Base-by-base conservation (phyloP, 2,329 filamentous ascomycete species). In the Colletotrichum sp. region DNA sequence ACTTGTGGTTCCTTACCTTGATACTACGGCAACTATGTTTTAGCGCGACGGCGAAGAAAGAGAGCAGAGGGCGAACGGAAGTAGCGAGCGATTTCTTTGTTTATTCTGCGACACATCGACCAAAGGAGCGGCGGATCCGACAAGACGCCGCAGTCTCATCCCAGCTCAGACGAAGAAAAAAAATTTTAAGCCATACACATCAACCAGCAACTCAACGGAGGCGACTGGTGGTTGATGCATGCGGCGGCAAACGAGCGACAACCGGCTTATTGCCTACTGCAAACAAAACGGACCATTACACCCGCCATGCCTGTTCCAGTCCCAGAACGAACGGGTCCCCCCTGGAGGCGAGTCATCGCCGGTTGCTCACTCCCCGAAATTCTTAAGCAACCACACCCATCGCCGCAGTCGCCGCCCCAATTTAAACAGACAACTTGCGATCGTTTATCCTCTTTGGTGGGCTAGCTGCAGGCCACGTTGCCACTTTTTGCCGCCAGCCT, bases 391-490 rank as follows among this genome's bases (percentile, higher is more conserved):
- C 30, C 39, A 49, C n/a, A 32, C 63, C 34, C 8, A n/a, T 28
- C 28, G 59, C 30, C 57, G 34, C 24, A 21, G 36, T 44, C 36
- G 36, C 28, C 9, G 24, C 34, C 49, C 59, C 59, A 49, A 57
- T 30, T 74, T 30, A 74, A 26, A 66, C 74, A 57, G 71, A 59
- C 64, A 65, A 74, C 21, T 18, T 69, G 2, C 65, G 64, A n/a
- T 74, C 64, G n/a, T 69, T 69, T 44, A 73, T 69, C 36, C 59
- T 65, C 55, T 82, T 78, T 69, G 79, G 69, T 76, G 81, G 80
- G 44, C n/a, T 52, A n/a, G 72, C 77, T 26, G 80, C 69, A 32
- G 83, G 82, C 83, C 83, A 85, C 15, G 83, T 85, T 21, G 78
- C 76, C 34, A 82, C 74, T 71, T 84, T 84, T 39, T 78, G 78